These are phyloP conservation scores for Arctostaphylos glauca DNA, from an alignment of 148 eudicot species.

Conservation along the genomic window DNA sequence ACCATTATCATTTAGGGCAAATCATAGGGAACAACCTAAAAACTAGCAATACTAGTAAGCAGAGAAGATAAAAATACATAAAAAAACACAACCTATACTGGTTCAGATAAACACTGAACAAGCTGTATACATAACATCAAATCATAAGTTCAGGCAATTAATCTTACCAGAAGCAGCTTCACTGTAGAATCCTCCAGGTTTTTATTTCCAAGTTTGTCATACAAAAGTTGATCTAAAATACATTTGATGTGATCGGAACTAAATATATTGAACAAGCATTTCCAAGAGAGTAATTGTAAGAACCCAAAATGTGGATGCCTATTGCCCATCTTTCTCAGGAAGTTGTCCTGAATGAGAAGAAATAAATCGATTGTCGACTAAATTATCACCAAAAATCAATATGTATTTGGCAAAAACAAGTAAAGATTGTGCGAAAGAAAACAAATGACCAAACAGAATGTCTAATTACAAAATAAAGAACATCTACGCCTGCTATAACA, in stretches of 20 bases:
- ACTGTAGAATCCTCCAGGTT: slow-evolving; percentile 34
- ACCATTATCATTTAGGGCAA: neutral
- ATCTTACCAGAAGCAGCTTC: slow-evolving; percentile 70
- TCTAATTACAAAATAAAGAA: neutral
- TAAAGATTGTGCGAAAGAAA: neutral
- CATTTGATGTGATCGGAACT: slow-evolving; percentile 60
- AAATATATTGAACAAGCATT: slow-evolving; percentile 70
- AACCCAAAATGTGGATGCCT: slow-evolving; percentile 59
- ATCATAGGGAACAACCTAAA: neutral
- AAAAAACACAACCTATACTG: no score
- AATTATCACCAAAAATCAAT: neutral
- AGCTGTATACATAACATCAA: neutral
- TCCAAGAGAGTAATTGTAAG: slow-evolving; percentile 53
- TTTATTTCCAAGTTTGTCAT: slow-evolving; percentile 31
- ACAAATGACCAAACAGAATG: neutral
- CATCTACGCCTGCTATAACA: neutral
- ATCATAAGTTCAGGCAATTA: neutral
- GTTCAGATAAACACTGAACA: neutral
- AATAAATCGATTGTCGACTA: neutral
- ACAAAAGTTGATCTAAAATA: slow-evolving; percentile 50
- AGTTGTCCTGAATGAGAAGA: slow-evolving; percentile 51
- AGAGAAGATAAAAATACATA: neutral
- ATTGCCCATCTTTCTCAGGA: slow-evolving; percentile 51
- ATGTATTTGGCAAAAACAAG: slow-evolving; percentile 7
- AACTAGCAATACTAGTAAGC: neutral